Conservation (phyloP, 192 early-diverging fungal species). For the Backusella australiensis region DNA sequence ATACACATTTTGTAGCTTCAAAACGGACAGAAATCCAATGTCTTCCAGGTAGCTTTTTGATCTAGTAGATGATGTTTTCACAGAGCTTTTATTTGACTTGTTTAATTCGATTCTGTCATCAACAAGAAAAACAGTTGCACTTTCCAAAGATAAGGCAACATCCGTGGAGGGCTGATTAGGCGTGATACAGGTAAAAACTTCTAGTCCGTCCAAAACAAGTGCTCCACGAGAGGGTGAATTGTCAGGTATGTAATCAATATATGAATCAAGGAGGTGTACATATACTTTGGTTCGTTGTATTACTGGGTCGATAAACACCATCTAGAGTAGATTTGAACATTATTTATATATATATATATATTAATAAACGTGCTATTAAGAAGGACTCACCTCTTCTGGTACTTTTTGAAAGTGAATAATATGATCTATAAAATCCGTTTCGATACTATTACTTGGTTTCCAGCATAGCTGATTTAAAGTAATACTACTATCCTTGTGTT, state of each 20-base stretch:
- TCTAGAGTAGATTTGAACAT: conserved; percentile 23
- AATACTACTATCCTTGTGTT: conserved; percentile 57
- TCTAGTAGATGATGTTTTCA: conserved; percentile 7
- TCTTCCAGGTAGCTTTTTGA: conserved; percentile 20
- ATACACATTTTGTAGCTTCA: neutral
- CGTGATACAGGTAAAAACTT: conserved; percentile 58
- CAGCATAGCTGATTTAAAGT: conserved; percentile 51
- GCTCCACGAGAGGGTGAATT: conserved; percentile 47
- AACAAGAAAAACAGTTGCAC: conserved; percentile 46
- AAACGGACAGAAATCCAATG: conserved; percentile 1
- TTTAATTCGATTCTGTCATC: conserved; percentile 39
- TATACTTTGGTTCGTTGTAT: conserved; percentile 56
- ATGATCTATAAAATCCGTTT: conserved; percentile 48
- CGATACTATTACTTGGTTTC: conserved; percentile 28
- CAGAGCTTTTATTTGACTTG: conserved; percentile 21
- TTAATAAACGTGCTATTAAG: neutral
- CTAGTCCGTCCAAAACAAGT: conserved; percentile 54
- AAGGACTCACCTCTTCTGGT: conserved; percentile 38
- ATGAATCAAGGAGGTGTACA: conserved; percentile 53
- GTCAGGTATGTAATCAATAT: conserved; percentile 60
- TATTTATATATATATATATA: neutral
- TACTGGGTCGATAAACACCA: conserved; percentile 41
- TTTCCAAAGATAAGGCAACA: conserved; percentile 45
- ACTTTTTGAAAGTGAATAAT: conserved; percentile 55
- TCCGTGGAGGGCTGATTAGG: conserved; percentile 59